phyloP scores from a whole-genome alignment of 164 flowering plant species.

The Chimonanthus salicifolius region DNA sequence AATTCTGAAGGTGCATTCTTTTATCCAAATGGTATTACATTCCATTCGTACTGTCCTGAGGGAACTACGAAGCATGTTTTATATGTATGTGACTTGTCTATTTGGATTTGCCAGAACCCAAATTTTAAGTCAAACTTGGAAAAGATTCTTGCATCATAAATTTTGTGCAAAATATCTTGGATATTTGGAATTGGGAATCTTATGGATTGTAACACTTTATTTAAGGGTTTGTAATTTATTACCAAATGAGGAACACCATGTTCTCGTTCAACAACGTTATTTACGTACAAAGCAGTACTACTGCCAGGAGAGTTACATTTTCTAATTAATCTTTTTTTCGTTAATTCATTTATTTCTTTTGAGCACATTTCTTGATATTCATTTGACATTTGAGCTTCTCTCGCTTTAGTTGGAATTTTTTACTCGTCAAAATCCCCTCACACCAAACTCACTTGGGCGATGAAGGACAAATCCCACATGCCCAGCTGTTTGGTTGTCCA shows the following conservation, averaged over 20 bases:
- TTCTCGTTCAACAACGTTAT: neutral
- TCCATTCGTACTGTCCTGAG: neutral
- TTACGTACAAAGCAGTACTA: neutral
- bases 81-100: neutral
- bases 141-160: neutral
- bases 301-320: neutral
- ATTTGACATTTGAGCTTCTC: neutral
- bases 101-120: neutral
- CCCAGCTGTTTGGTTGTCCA: too few relatives aligned
- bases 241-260: neutral
- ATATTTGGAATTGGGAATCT: neutral
- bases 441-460: too few relatives aligned
- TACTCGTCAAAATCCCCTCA: neutral
- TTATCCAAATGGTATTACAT: neutral
- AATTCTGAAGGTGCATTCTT: neutral
- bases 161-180: neutral
- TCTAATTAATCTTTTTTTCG: neutral
- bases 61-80: neutral
- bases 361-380: neutral
- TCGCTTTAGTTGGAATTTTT: neutral
- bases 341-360: neutral
- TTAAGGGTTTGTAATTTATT: neutral
- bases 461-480: too few relatives aligned
- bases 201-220: neutral
- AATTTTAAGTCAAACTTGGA: neutral